Conservation (phyloP, 495 filamentous ascomycete species). For the Cercophora samala region DNA sequence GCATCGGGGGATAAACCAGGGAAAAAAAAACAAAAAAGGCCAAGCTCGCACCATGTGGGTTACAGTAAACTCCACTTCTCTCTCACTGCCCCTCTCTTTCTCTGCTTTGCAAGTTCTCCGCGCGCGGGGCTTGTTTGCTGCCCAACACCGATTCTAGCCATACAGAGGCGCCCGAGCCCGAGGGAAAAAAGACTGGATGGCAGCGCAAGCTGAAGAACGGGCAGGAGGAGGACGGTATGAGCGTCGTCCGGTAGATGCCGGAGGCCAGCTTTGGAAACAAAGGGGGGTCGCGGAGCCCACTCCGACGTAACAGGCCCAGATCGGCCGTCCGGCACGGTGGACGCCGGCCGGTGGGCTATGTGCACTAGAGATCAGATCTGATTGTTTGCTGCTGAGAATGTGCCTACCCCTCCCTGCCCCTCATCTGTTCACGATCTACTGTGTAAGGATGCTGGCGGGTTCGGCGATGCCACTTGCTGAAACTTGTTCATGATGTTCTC, state of each 20-base stretch:
- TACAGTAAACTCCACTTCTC: constrained; percentile 7
- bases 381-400: neutral
- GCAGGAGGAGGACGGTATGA: neutral
- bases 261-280: neutral
- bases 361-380: neutral
- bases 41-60: neutral
- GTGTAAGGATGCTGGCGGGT: too few species aligned
- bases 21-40: too few species aligned
- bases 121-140: constrained; percentile 13
- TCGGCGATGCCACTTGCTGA: too few species aligned
- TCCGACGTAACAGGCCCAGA: neutral
- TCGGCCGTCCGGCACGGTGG: constrained; percentile 4
- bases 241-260: neutral
- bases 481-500: neutral
- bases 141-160: constrained; percentile 23
- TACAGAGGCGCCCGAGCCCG: neutral
- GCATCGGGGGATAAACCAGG: too few species aligned
- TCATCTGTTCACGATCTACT: neutral
- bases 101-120: too few species aligned
- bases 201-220: constrained; percentile 1
- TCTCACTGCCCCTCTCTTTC: constrained; percentile 3
- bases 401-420: neutral
- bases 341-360: neutral
- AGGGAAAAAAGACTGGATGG: neutral
- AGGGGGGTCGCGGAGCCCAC: neutral